A percentile compares a stretch with the other conserved stretches of the same genome.
These are phyloP conservation scores for Paramecium tetraurelia DNA, from an alignment of 73 alveolate genomes.

Conservation along the genomic window DNA sequence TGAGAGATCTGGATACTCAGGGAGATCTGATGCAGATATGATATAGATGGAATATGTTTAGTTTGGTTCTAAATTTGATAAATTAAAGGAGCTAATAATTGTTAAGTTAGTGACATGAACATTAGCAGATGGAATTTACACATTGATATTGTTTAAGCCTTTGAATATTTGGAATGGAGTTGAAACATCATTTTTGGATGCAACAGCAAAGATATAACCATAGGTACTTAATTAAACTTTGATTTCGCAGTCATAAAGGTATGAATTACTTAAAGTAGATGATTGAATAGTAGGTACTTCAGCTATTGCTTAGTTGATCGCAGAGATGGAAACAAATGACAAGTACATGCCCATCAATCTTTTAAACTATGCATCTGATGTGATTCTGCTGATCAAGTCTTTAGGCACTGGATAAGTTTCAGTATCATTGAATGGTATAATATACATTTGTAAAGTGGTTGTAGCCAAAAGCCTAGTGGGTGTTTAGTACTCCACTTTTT, in stretches of 20 bases:
- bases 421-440: slow-evolving; percentile 32
- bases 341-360: background rate
- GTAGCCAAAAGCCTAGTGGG: background rate
- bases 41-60: slow-evolving; percentile 1
- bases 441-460: background rate
- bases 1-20: slow-evolving; percentile 33
- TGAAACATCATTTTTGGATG: background rate
- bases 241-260: slow-evolving; percentile 16
- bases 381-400: background rate
- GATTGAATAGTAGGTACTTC: background rate
- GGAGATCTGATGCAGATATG: slow-evolving; percentile 40
- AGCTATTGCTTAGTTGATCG: background rate
- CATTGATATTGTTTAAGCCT: slow-evolving; percentile 17
- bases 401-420: background rate
- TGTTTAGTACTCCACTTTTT: background rate
- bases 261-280: background rate
- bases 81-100: background rate
- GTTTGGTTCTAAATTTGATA: slow-evolving; percentile 29
- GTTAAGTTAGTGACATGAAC: background rate
- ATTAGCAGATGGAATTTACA: background rate
- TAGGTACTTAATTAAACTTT: background rate
- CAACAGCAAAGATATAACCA: background rate
- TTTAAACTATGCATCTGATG: background rate
- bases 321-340: background rate
- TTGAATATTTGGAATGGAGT: slow-evolving; percentile 16